Evolutionary conservation across 116 monocot genomes (phyloP).

Genomic region (Zostera marina): DNA sequence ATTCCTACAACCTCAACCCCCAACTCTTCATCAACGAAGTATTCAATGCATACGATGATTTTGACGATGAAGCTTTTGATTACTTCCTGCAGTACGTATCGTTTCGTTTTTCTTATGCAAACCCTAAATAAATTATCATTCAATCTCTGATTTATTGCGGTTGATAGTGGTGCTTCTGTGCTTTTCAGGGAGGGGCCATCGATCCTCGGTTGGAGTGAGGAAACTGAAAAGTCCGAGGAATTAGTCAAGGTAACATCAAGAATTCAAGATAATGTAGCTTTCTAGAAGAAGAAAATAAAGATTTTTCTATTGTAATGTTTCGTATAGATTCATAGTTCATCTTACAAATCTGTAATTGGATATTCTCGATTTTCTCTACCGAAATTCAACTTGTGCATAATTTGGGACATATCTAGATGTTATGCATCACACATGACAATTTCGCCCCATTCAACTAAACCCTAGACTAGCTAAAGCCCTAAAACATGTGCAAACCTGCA

Average conservation of each 20-base stretch:
- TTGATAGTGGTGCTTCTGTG: neutral
- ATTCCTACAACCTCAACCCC: slow-evolving; percentile 35
- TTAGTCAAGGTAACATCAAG: slow-evolving; percentile 5
- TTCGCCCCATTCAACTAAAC: no score
- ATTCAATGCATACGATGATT: slow-evolving; percentile 53
- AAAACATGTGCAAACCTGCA: no score
- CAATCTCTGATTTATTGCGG: neutral
- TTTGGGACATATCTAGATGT: no score
- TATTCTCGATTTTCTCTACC: no score
- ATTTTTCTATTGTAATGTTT: no score
- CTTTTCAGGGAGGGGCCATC: slow-evolving; percentile 6
- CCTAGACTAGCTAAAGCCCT: no score
- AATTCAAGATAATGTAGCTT: neutral
- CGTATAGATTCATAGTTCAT: no score
- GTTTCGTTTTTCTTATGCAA: neutral
- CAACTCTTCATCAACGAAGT: slow-evolving; percentile 56
- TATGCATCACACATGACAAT: no score
- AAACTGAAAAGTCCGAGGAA: slow-evolving; percentile 7
- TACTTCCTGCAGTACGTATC: slow-evolving; percentile 34
- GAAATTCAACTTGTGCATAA: no score
- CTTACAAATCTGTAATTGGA: no score
- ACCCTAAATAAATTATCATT: neutral
- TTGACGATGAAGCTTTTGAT: slow-evolving; percentile 54
- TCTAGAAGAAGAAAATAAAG: no score
- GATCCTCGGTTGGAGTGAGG: slow-evolving; percentile 3